Evolutionary conservation across 2,329 filamentous ascomycete genomes (phyloP), one percentile per base, ranked within the genome.

Genomic region (Bipolaris cookei): DNA sequence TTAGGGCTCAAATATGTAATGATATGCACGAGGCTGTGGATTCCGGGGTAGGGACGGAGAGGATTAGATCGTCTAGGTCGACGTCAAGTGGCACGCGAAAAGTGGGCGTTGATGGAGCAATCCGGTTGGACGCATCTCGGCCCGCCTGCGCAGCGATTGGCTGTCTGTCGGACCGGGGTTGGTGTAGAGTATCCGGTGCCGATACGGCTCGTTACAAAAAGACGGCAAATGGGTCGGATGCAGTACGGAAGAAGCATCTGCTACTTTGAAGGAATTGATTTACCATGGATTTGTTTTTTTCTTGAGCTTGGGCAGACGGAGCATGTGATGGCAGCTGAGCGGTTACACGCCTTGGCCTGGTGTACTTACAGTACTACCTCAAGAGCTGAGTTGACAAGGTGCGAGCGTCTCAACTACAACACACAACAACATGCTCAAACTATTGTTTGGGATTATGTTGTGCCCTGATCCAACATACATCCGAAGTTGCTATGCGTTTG

Each of bases 71-170:
- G 45, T 50, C 46, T 38, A 54, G 39, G 30, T 44, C 42, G 10
- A 41, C 10, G 23, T 35, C 42, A 32, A 42, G 48, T 42, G 54
- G 35, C 42, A 43, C 10, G 48, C 34, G 44, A 45, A 45, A 50
- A 38, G 54, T 28, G 4, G 35, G 20, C 21, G 30, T 41, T 11
- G 37, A n/a, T 48, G 30, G 18, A 37, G 32, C n/a, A 37, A 42
- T 21, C 39, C 30, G 20, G 32, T 65, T 67, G 56, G 65, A 21
- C 56, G 39, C 23, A 50, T 64, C 57, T 67, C 64, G 64, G 64
- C 7, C 61, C 64, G 55, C 16, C 1, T 21, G 10, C 18, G 1
- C 6, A 4, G 18, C 46, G 49, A 64, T 64, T 64, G 59, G 63
- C 34, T 43, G 7, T 6, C 25, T 54, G 58, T 57, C 65, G 65